Percentiles rank a stretch among this genome's conserved stretches.
Evolutionary conservation across 257 asterid genomes (phyloP).

Genomic region (Fraxinus pennsylvanica): DNA sequence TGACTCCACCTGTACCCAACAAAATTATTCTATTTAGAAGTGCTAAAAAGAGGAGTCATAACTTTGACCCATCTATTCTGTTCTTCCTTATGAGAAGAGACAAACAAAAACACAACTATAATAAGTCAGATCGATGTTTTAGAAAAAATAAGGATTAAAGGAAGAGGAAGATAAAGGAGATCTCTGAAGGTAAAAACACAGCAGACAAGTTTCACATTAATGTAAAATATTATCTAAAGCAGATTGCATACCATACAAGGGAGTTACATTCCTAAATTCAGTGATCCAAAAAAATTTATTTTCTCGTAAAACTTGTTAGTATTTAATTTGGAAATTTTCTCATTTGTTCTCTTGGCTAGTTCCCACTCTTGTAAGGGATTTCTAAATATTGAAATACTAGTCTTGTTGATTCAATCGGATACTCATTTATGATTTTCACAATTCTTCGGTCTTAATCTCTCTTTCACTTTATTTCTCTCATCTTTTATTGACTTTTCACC

Average conservation of each 20-base stretch:
- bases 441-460: background rate
- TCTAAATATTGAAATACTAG: background rate
- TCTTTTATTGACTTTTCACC: background rate
- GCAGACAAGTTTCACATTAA: background rate
- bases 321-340: background rate
- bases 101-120: background rate
- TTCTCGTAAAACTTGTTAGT: background rate
- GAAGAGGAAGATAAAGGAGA: background rate
- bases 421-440: background rate
- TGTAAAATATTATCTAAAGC: background rate
- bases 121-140: background rate
- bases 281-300: background rate
- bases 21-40: conserved; percentile 17
- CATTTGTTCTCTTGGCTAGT: background rate
- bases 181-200: background rate
- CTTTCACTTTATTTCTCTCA: background rate
- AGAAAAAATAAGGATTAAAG: background rate
- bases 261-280: background rate
- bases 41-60: conserved; percentile 21
- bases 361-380: background rate
- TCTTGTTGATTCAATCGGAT: background rate
- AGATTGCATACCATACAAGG: background rate
- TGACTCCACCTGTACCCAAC: conserved; percentile 83
- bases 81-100: background rate
- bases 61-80: conserved; percentile 1